These are phyloP conservation scores for Kodamaea ohmeri DNA, from an alignment of 1,139 yeast species.

Conservation along the genomic window DNA sequence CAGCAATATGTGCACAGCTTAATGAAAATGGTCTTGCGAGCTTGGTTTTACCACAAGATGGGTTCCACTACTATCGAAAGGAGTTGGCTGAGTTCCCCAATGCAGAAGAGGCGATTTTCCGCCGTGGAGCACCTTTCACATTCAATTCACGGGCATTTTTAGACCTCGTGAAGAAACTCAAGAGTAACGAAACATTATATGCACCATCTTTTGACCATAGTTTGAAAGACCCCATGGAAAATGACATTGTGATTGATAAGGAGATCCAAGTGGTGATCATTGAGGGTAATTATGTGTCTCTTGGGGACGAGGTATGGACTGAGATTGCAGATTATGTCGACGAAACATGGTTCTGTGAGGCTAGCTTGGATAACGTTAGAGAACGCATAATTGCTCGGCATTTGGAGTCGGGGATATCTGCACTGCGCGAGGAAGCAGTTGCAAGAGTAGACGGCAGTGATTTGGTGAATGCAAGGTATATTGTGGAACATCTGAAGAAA, in stretches of 20 bases:
- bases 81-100: conserved; percentile 52
- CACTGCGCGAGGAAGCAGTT: conserved; percentile 55
- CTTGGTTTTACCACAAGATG: conserved; percentile 61
- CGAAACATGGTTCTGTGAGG: conserved; percentile 47
- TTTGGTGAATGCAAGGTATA: conserved; percentile 59
- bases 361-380: conserved; percentile 42
- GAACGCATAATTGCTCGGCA: conserved; percentile 69
- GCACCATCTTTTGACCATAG: conserved; percentile 81
- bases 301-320: conserved; percentile 52
- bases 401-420: conserved; percentile 63
- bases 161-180: conserved; percentile 27
- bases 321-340: conserved; percentile 36
- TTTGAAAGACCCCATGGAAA: conserved; percentile 60
- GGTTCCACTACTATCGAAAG: conserved; percentile 69
- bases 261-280: conserved; percentile 51
- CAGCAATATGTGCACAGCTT: conserved; percentile 22
- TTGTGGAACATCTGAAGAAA: conserved; percentile 39
- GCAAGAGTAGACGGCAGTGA: conserved; percentile 69
- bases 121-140: conserved; percentile 85
- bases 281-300: conserved; percentile 63
- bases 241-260: conserved; percentile 44
- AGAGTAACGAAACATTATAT: conserved; percentile 12
- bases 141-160: conserved; percentile 57
- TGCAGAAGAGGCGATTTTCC: conserved; percentile 52
- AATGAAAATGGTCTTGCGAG: conserved; percentile 18